These are phyloP conservation scores for Boletus vermiculosoides DNA, from an alignment of 768 basidiomycete genomes.

Conservation along the genomic window DNA sequence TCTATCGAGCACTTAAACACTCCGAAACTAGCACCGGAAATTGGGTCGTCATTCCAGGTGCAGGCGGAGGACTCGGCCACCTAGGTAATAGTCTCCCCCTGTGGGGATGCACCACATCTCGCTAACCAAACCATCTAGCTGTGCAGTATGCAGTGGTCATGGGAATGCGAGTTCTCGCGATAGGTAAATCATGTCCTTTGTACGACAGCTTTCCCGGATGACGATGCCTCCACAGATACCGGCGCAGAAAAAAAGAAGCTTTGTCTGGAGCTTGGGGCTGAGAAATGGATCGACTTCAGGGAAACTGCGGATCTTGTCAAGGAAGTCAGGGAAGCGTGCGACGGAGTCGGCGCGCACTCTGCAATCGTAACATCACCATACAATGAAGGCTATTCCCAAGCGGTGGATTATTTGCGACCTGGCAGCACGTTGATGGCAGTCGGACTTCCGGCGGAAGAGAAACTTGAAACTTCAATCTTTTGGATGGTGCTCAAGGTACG, in stretches of 20 bases:
- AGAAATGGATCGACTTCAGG: slow-evolving; percentile 78
- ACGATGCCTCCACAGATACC: slow-evolving; percentile 45
- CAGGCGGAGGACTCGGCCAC: slow-evolving; percentile 82
- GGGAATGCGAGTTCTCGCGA: slow-evolving; percentile 77
- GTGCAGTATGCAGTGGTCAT: slow-evolving; percentile 78
- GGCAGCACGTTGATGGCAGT: slow-evolving; percentile 77
- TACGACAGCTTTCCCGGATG: not conserved
- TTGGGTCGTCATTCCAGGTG: slow-evolving; percentile 75
- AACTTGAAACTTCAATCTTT: slow-evolving; percentile 62
- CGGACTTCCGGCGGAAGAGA: slow-evolving; percentile 65
- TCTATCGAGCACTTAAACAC: slow-evolving; percentile 83
- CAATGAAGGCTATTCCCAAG: slow-evolving; percentile 46
- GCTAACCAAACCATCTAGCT: slow-evolving; percentile 39
- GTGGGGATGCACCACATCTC: too few species aligned
- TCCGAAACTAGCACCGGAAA: slow-evolving; percentile 63
- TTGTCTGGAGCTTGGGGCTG: slow-evolving; percentile 61
- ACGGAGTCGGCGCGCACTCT: slow-evolving; percentile 71
- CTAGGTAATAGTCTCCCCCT: slow-evolving; percentile 44
- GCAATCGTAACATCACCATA: slow-evolving; percentile 59
- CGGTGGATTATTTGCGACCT: slow-evolving; percentile 70
- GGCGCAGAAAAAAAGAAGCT: slow-evolving; percentile 71
- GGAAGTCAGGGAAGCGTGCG: slow-evolving; percentile 61
- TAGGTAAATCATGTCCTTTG: slow-evolving; percentile 39
- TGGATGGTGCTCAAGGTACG: slow-evolving; percentile 65
- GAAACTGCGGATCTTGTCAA: slow-evolving; percentile 61